phyloP scores from a whole-genome alignment of 495 filamentous ascomycete genomes.

The Hypoxylon subgilvum region DNA sequence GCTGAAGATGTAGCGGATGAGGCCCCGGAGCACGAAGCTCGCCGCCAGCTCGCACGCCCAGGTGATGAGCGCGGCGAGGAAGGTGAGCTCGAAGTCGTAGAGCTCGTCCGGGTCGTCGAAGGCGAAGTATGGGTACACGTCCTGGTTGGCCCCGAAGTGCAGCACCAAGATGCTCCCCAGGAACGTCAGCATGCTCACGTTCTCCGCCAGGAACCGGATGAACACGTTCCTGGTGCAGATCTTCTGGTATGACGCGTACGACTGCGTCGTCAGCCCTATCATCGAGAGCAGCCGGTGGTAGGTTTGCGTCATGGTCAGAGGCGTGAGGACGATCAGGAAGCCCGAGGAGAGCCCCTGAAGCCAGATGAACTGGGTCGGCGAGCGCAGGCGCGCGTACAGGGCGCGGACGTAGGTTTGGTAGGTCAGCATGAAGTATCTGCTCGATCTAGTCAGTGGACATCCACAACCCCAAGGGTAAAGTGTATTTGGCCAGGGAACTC shows the following conservation, averaged over 20 bases:
- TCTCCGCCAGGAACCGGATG: conserved; percentile 66
- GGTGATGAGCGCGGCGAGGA: conserved; percentile 64
- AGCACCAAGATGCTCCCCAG: conserved; percentile 64
- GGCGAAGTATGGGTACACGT: conserved; percentile 65
- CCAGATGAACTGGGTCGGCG: conserved; percentile 63
- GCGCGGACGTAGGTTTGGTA: conserved; percentile 75
- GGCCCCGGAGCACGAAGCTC: conserved; percentile 60
- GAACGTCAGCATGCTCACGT: conserved; percentile 69
- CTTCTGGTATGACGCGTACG: conserved; percentile 65
- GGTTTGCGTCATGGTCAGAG: conserved; percentile 63
- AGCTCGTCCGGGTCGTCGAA: conserved; percentile 55
- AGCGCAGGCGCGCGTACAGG: conserved; percentile 67
- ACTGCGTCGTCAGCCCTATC: conserved; percentile 57
- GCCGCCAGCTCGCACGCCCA: conserved; percentile 67
- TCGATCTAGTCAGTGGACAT: conserved; percentile 26
- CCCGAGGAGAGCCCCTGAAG: conserved; percentile 64
- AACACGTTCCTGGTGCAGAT: conserved; percentile 66
- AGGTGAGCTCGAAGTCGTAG: conserved; percentile 64
- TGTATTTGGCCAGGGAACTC: neutral
- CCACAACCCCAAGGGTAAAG: conserved; percentile 6
- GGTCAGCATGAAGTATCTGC: conserved; percentile 66
- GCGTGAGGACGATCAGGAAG: conserved; percentile 63
- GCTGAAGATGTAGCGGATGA: conserved; percentile 59
- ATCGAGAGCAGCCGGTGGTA: conserved; percentile 58
- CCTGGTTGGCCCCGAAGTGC: conserved; percentile 67